A percentile compares a stretch with the other conserved stretches of the same genome.
Evolutionary conservation across 2,329 filamentous ascomycete species (phyloP).

Genomic region (Didymella arachidicola): DNA sequence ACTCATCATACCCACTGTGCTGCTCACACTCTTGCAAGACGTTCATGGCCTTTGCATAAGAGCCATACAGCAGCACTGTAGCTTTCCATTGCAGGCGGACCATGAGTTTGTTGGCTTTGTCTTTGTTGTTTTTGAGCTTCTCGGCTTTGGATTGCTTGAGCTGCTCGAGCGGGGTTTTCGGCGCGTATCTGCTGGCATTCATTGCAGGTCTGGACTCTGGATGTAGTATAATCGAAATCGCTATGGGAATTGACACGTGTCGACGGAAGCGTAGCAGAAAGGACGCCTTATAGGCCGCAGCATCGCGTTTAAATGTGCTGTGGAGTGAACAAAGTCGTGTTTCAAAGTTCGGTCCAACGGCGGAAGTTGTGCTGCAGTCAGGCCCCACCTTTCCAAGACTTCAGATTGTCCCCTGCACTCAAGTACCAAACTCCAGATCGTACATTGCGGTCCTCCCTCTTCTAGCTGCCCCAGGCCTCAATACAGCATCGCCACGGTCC

Average conservation of each 20-base stretch:
- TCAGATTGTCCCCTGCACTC: too few relatives aligned
- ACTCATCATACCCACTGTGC: conserved; percentile 22
- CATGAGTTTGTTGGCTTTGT: conserved; percentile 37
- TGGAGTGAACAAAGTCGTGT: conserved; percentile 4
- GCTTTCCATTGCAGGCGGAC: conserved; percentile 48
- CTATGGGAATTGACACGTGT: background rate
- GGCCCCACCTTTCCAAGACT: background rate
- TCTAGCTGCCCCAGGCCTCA: too few relatives aligned
- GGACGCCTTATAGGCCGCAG: background rate
- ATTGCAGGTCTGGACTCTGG: conserved; percentile 17
- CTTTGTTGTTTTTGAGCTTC: conserved; percentile 43
- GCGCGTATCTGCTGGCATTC: conserved; percentile 43
- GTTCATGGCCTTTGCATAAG: conserved; percentile 41
- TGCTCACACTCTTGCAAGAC: conserved; percentile 30
- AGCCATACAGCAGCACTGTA: conserved; percentile 39
- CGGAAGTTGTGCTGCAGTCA: background rate
- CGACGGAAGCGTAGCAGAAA: too few relatives aligned
- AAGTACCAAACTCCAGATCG: too few relatives aligned
- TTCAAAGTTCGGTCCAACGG: background rate
- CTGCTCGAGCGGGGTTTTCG: conserved; percentile 39
- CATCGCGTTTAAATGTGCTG: background rate
- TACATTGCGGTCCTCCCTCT: too few relatives aligned
- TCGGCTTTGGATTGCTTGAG: conserved; percentile 37
- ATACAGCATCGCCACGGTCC: too few relatives aligned
- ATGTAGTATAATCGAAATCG: background rate